Conservation (phyloP, 345 rosid genomes). For the Eucalyptus polyanthemos region DNA sequence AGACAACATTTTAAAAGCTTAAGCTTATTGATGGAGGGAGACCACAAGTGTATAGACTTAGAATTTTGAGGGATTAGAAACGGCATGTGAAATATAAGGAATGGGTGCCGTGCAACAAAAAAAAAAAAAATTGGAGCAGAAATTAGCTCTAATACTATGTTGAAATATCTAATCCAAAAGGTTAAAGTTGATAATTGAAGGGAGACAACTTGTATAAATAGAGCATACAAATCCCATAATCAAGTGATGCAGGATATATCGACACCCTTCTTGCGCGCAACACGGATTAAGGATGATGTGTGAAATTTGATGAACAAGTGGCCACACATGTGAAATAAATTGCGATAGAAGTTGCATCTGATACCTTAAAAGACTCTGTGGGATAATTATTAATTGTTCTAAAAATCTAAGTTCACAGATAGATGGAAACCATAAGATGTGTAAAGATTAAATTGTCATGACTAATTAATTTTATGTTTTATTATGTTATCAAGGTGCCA, state of each 20-base stretch:
- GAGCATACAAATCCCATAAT: not conserved
- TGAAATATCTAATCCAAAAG: not conserved
- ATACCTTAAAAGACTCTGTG: not conserved
- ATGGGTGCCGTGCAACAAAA: not conserved
- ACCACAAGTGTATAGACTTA: not conserved
- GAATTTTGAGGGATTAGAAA: not conserved
- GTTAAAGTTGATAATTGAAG: not conserved
- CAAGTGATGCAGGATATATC: not conserved
- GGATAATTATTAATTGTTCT: fast-evolving
- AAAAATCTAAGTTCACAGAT: not conserved
- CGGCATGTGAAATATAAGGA: not conserved
- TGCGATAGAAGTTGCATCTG: not conserved
- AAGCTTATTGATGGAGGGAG: not conserved
- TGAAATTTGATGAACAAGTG: not conserved
- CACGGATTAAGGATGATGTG: not conserved
- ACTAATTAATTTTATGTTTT: not conserved
- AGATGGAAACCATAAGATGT: not conserved
- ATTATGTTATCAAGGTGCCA: not conserved
- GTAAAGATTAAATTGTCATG: not conserved
- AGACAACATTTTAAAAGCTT: too few relatives aligned
- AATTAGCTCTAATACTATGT: not conserved
- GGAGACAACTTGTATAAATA: not conserved
- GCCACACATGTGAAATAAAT: not conserved
- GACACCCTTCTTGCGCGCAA: not conserved
- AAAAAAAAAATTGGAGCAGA: not conserved